phyloP scores from a whole-genome alignment of 129 eudicot genomes.

The Helichrysum umbraculigerum region DNA sequence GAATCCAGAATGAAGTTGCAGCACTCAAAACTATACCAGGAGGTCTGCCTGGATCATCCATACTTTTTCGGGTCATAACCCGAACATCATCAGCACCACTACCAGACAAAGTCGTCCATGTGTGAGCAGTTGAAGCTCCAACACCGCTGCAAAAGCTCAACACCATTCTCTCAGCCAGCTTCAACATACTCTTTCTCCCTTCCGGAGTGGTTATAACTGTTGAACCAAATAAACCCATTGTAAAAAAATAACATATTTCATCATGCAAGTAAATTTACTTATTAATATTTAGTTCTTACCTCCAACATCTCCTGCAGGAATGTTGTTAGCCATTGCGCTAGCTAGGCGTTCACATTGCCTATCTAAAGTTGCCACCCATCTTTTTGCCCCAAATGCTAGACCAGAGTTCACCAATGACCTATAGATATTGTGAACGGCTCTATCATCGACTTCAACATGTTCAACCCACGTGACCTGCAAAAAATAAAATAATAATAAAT shows the following conservation, averaged over 20 bases:
- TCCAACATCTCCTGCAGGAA: constrained; percentile 90
- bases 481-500: neutral
- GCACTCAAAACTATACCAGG: constrained; percentile 98
- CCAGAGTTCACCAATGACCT: constrained; percentile 69
- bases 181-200: constrained; percentile 97
- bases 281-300: constrained; percentile 40
- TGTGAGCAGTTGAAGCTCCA: constrained; percentile 99
- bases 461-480: constrained; percentile 90
- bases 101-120: constrained; percentile 95
- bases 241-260: constrained; percentile 5
- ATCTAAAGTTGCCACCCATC: constrained; percentile 90
- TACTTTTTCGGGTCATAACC: constrained; percentile 94
- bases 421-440: constrained; percentile 78
- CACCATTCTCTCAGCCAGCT: constrained; percentile 97
- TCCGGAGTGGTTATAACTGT: constrained; percentile 89
- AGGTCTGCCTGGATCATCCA: constrained; percentile 99
- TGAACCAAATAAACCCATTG: neutral
- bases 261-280: neutral
- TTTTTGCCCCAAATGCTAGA: constrained; percentile 91
- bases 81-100: constrained; percentile 97
- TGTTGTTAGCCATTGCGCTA: constrained; percentile 86
- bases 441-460: constrained; percentile 94
- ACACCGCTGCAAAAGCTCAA: constrained; percentile 95
- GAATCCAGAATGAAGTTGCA: constrained; percentile 98
- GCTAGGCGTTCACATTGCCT: constrained; percentile 97